Evolutionary conservation across 139 green algal species (phyloP).

Genomic region (Desmodesmus armatus): DNA sequence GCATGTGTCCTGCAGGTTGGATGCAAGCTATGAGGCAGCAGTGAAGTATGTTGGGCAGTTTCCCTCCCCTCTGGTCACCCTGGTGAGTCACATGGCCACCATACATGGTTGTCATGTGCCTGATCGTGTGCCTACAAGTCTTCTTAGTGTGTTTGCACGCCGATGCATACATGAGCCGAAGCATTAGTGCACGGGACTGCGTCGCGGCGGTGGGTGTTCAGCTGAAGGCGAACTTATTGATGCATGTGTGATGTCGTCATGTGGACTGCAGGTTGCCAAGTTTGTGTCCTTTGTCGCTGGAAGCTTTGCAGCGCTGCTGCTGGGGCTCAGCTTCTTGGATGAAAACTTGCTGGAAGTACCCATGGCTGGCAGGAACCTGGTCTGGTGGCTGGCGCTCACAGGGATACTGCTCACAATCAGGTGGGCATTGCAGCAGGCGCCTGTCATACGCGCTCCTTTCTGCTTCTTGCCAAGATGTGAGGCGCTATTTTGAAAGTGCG

Average conservation of each 20-base stretch:
- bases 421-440: no score
- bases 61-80: constrained; percentile 74
- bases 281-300: constrained; percentile 90
- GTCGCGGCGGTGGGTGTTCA: background rate
- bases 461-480: no score
- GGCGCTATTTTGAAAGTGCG: background rate
- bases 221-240: background rate
- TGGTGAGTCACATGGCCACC: constrained; percentile 46
- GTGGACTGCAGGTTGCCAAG: constrained; percentile 63
- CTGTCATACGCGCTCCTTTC: no score
- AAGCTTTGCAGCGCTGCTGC: constrained; percentile 88
- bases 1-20: no score
- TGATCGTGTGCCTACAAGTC: no score
- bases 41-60: constrained; percentile 94
- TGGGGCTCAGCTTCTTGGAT: constrained; percentile 82
- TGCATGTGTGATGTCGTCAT: background rate
- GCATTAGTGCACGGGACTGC: no score
- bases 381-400: constrained; percentile 87
- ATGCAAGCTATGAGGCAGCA: constrained; percentile 79
- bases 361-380: constrained; percentile 76
- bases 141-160: no score
- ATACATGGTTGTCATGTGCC: no score
- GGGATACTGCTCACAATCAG: constrained; percentile 78
- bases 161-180: no score
- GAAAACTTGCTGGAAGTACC: constrained; percentile 85